Conservation (phyloP, 2,329 filamentous ascomycete genomes). For the Canariomyces notabilis region DNA sequence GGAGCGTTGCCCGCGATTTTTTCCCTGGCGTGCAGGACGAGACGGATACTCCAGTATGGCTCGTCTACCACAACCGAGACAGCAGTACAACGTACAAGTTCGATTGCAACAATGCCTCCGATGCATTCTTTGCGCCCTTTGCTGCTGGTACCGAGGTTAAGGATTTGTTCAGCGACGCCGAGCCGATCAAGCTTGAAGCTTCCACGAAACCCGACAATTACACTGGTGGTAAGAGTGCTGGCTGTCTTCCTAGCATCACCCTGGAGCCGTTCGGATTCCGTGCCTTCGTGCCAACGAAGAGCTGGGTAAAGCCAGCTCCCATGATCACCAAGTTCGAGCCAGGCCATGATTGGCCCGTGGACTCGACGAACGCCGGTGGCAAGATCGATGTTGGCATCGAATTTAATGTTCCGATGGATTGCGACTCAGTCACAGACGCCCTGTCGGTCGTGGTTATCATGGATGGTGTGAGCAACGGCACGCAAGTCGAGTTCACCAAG, state of each 20-base stretch:
- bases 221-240: constrained; percentile 43
- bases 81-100: constrained; percentile 49
- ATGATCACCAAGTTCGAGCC: constrained; percentile 57
- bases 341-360: constrained; percentile 54
- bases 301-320: constrained; percentile 47
- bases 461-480: constrained; percentile 39
- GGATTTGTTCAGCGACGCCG: constrained; percentile 59
- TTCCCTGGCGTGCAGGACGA: constrained; percentile 48
- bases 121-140: constrained; percentile 54
- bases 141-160: constrained; percentile 50
- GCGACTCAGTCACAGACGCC: constrained; percentile 45
- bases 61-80: constrained; percentile 47
- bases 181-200: constrained; percentile 46
- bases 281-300: constrained; percentile 51
- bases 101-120: constrained; percentile 44
- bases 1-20: constrained; percentile 51
- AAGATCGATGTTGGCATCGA: constrained; percentile 43
- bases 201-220: constrained; percentile 43
- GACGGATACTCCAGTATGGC: constrained; percentile 42
- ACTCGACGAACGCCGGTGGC: constrained; percentile 34
- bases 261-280: constrained; percentile 54
- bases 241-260: constrained; percentile 49
- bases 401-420: constrained; percentile 59
- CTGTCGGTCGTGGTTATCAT: constrained; percentile 51
- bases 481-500: constrained; percentile 42